phyloP scores from a whole-genome alignment of 345 rosid species.

The Stellera chamaejasme region DNA sequence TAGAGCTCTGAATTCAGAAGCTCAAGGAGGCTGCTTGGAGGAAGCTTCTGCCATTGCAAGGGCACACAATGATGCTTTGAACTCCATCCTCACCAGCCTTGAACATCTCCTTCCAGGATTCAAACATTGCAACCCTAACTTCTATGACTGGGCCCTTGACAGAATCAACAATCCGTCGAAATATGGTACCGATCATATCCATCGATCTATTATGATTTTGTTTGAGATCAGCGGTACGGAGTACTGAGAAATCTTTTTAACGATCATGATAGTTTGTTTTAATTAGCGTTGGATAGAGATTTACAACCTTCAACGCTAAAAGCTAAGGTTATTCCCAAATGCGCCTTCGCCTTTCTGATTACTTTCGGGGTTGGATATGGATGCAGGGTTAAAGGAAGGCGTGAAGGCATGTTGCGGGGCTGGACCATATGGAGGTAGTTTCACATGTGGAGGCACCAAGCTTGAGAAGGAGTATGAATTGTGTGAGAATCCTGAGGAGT shows the following conservation, averaged over 20 bases:
- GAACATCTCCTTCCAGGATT: conserved; percentile 22
- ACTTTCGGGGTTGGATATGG: too few species aligned
- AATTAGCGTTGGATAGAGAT: too few species aligned
- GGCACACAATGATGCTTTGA: conserved; percentile 37
- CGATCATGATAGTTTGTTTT: too few species aligned
- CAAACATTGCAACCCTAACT: conserved; percentile 37
- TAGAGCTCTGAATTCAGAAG: conserved; percentile 28
- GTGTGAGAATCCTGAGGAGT: conserved; percentile 25
- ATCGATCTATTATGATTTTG: too few species aligned
- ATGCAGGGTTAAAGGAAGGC: conserved; percentile 41
- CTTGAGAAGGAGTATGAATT: conserved; percentile 17
- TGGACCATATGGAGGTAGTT: conserved; percentile 32
- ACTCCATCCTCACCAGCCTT: conserved; percentile 24
- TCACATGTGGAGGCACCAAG: conserved; percentile 34
- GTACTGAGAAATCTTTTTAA: too few species aligned
- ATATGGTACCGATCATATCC: conserved; percentile 18
- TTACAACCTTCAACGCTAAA: too few species aligned
- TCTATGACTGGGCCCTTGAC: conserved; percentile 31
- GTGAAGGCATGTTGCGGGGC: conserved; percentile 40
- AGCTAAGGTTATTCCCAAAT: too few species aligned
- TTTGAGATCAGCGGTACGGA: too few species aligned
- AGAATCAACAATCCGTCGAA: conserved; percentile 27
- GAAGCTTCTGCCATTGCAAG: conserved; percentile 35
- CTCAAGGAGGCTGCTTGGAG: conserved; percentile 36
- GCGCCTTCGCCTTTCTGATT: neutral